Base-by-base conservation (phyloP, 176 grass and related monocot species). In the Oryza meridionalis region DNA sequence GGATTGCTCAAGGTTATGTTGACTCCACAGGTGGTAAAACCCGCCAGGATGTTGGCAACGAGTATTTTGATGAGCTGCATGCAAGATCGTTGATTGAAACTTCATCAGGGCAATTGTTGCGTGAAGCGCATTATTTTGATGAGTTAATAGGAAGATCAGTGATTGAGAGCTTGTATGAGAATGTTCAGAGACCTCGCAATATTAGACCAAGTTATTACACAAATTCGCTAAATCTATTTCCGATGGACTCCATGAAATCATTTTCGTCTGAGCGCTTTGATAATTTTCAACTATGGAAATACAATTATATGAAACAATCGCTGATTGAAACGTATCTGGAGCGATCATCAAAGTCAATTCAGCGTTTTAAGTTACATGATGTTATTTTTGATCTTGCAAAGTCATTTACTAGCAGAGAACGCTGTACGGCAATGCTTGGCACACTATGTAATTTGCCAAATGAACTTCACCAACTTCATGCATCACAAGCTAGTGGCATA, bases 1-100 rank as follows among this genome's bases (percentile, higher is more conserved):
- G 90, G 90, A 90, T 84, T 13, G 84, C 87, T 1, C 90, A 92
- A 27, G 87, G 87, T 67, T 87, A 84, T 15, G 76, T 92, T 5
- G 15, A 71, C 3, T 3, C 62, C 29, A 13, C 6, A 71, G 43
- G 70, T 13, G 31, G 53, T 2, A 76, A 71, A 73, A 77, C 37
- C 25, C 32, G 4, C 7, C 87, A 92, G 50, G 25, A 44, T 10
- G 67, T 89, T 7, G 90, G 70, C 9, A 7, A 49, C n/a, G 10
- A 77, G 8, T 86, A 45, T 49, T 76, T 92, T 21, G 43, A 79
- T 46, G 86, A 92, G 33, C 76, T 92, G 50, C 21, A 24, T 67
- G 61, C 9, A 79, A 84, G 87, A 69, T 92, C 80, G 13, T 65
- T 89, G 47, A 75, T 92, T 33, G 55, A 44, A 12, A 24, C 25